Evolutionary conservation across 2,329 filamentous ascomycete genomes (phyloP), one percentile per base, ranked within the genome.

Genomic region (Neopestalotiopsis rosae): DNA sequence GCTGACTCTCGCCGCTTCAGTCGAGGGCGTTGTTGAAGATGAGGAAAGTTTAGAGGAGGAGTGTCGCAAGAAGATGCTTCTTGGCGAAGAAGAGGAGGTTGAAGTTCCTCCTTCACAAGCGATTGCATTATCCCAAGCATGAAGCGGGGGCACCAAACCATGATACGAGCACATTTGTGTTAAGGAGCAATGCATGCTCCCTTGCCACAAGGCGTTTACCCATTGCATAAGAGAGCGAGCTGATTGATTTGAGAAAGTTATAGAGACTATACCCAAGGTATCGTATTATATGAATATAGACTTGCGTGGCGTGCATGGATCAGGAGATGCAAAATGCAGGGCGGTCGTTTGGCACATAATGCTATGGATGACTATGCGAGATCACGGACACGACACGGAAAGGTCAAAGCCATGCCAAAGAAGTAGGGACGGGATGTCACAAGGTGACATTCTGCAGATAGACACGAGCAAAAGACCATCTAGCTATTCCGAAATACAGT

Each of bases 1-100:
- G 84, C 86, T 99, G 68, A 93, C 94, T 76, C 89, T 99, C 32
- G 96, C 98, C 1, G 73, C 76, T 9, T 75, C 72, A 24, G 76
- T 79, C 9, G 78, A 78, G 77, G 89, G 91, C 71, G 91, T 90
- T 1, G 88, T 88, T 17, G 89, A 87, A 32, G 83, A 81, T 1
- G 85, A 85, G 3, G 75, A 75, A 32, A 75, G 75, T 0, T 72
- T 79, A 14, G 77, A 79, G 69, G 76, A 78, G n/a, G 72, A 76
- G 61, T 79, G 78, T 65, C 75, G 75, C 17, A 73, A 71, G 66
- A 74, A 73, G 14, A 79, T 79, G 78, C 71, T 79, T 34, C 56
- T 67, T 17, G 65, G 65, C 2, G 66, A 77, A 1, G 75, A 76
- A 30, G 73, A 73, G 17, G 70, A 72, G 28, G 71, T 62, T 3